Conservation (phyloP, 2,329 filamentous ascomycete species). For the Myriosclerotinia curreyana region DNA sequence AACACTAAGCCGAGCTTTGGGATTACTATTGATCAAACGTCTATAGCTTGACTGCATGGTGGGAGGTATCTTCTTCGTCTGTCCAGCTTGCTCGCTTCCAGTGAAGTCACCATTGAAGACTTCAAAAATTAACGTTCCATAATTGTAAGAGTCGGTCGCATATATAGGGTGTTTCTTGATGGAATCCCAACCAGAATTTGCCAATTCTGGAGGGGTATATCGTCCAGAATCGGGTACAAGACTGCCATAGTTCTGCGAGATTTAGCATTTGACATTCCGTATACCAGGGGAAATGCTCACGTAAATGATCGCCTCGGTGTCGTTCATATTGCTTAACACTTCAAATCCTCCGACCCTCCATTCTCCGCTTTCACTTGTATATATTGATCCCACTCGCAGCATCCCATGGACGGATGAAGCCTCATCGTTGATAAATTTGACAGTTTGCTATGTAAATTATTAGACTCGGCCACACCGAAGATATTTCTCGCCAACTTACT, state of each 20-base stretch:
- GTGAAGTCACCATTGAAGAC: slow-evolving; percentile 84
- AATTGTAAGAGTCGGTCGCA: slow-evolving; percentile 84
- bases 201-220: slow-evolving; percentile 84
- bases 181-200: slow-evolving; percentile 83
- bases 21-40: slow-evolving; percentile 80
- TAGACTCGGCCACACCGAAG: neutral
- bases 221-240: slow-evolving; percentile 79
- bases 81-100: slow-evolving; percentile 74
- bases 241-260: slow-evolving; percentile 72
- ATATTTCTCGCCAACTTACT: slow-evolving; percentile 46
- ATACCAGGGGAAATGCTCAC: slow-evolving; percentile 43
- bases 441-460: slow-evolving; percentile 60
- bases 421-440: slow-evolving; percentile 96
- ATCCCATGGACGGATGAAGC: slow-evolving; percentile 88
- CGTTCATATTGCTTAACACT: slow-evolving; percentile 88
- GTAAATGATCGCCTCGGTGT: slow-evolving; percentile 91
- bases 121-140: slow-evolving; percentile 81
- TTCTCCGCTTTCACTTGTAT: slow-evolving; percentile 92
- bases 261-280: slow-evolving; percentile 9
- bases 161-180: slow-evolving; percentile 79
- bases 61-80: slow-evolving; percentile 81
- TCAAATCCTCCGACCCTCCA: slow-evolving; percentile 97
- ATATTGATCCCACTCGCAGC: slow-evolving; percentile 81
- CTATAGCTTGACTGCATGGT: slow-evolving; percentile 91
- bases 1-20: slow-evolving; percentile 81